Evolutionary conservation across 306 rosid genomes (phyloP), one percentile per base, ranked within the genome.

Genomic region (Hippophae rhamnoides): DNA sequence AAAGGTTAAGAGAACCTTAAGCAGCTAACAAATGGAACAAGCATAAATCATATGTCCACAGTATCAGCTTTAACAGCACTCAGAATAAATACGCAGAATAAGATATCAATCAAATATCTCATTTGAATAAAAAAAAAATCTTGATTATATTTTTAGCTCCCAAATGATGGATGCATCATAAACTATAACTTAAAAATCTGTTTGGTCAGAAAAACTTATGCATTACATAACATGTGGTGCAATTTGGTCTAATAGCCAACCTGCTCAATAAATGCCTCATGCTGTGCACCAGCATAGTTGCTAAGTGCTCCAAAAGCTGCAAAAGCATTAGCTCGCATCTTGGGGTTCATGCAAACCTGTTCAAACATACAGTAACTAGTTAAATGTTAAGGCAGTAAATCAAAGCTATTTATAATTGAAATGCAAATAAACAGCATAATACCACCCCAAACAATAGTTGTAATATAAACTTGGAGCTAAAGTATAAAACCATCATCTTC

Each of bases 221-320:
- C 25, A 42, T 38, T 31, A 8, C 53, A 11, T 38, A 54, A 31
- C 26, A 13, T 25, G n/a, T 13, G 43, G 7, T 54, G 18, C 11
- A 56, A 67, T 27, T 45, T 63, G 31, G 69, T 50, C 50, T 43
- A 42, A 68, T 54, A 62, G 69, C 58, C 65, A 54, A 88, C 98
- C 98, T 87, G 98, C 89, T 90, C 98, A 61, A 85, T 73, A 81
- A 85, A 90, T 46, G 86, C 76, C 74, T 90, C 98, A 31, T 65
- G 79, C 64, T 74, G 96, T 56, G 75, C 66, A 41, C 54, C 69
- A 68, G 92, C 95, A 61, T 76, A 87, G 62, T 57, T 83, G 78
- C 92, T 79, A 52, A 90, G 84, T 42, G 77, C 84, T 68, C 98
- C 98, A 83, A 90, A 87, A 55, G 87, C 96, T 23, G 96, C 86